Percentiles rank a stretch among this genome's conserved stretches.
Evolutionary conservation across 805 yeast genomes (phyloP).

Genomic region (Saccharomycopsis microspora): DNA sequence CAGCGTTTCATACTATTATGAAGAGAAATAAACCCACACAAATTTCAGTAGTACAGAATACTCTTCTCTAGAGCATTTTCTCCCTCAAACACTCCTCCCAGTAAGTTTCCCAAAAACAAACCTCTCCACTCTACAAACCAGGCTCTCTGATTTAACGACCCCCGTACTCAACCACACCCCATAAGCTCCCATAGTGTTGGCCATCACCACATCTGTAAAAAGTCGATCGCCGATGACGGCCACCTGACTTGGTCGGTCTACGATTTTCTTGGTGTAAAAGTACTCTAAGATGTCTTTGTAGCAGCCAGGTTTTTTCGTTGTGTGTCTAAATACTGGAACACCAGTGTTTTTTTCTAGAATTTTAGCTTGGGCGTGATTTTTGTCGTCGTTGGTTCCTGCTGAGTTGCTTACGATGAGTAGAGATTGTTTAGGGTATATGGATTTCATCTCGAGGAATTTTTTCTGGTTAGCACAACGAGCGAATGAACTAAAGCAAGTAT

Average conservation of each 20-base stretch:
- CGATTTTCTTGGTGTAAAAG: constrained; percentile 37
- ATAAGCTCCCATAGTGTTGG: constrained; percentile 82
- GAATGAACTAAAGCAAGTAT: not conserved
- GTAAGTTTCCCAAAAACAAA: constrained; percentile 13
- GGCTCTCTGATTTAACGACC: constrained; percentile 41
- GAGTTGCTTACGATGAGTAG: constrained; percentile 81
- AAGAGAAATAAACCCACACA: too few relatives aligned
- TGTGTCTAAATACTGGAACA: constrained; percentile 56
- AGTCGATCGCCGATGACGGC: constrained; percentile 87
- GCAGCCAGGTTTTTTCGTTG: constrained; percentile 78
- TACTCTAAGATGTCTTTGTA: constrained; percentile 53
- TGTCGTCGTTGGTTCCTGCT: constrained; percentile 82
- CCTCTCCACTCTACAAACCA: constrained; percentile 46
- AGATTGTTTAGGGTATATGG: constrained; percentile 49
- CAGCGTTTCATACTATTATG: too few relatives aligned
- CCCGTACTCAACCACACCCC: constrained; percentile 82
- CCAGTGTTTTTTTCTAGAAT: constrained; percentile 54
- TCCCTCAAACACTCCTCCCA: constrained; percentile 19
- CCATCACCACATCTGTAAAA: constrained; percentile 88
- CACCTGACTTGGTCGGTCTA: constrained; percentile 44
- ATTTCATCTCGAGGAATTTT: constrained; percentile 43
- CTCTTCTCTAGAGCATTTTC: too few relatives aligned
- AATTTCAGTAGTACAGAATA: too few relatives aligned
- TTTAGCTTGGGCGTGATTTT: constrained; percentile 44
- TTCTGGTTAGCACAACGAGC: constrained; percentile 17